phyloP scores from a whole-genome alignment of 768 basidiomycete genomes.

The Pleurotus citrinopileatus region DNA sequence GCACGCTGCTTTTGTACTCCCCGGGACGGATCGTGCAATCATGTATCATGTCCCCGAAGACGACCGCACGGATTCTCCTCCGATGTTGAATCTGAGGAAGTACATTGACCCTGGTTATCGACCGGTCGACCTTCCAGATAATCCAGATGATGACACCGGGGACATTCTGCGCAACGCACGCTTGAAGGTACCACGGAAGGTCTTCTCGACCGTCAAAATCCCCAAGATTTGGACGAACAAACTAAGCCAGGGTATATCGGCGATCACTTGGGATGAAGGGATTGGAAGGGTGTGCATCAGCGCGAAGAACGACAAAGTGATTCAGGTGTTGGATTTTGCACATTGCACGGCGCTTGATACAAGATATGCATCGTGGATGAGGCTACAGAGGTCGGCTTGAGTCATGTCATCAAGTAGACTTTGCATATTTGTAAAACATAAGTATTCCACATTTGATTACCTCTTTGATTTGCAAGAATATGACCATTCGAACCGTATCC shows the following conservation, averaged over 20 bases:
- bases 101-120: conserved; percentile 32
- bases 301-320: conserved; percentile 32
- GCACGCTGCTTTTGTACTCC: conserved; percentile 30
- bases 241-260: conserved; percentile 32
- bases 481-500: too few species aligned
- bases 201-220: conserved; percentile 14
- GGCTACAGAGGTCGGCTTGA: conserved; percentile 26
- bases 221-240: conserved; percentile 13
- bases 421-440: too few species aligned
- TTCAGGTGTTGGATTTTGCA: conserved; percentile 51
- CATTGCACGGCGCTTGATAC: conserved; percentile 22
- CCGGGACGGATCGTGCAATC: conserved; percentile 42
- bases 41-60: conserved; percentile 32
- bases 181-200: conserved; percentile 14
- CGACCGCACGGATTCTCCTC: conserved; percentile 29
- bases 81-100: conserved; percentile 33
- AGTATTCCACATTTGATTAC: too few species aligned
- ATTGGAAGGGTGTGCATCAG: conserved; percentile 59
- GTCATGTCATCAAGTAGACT: too few species aligned
- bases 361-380: conserved; percentile 28
- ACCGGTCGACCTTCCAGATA: conserved; percentile 11
- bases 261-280: conserved; percentile 65
- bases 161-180: conserved; percentile 22
- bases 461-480: too few species aligned
- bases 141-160: conserved; percentile 17